phyloP scores from a whole-genome alignment of 2,329 filamentous ascomycete genomes.

The Ceratocystis lukuohia region DNA sequence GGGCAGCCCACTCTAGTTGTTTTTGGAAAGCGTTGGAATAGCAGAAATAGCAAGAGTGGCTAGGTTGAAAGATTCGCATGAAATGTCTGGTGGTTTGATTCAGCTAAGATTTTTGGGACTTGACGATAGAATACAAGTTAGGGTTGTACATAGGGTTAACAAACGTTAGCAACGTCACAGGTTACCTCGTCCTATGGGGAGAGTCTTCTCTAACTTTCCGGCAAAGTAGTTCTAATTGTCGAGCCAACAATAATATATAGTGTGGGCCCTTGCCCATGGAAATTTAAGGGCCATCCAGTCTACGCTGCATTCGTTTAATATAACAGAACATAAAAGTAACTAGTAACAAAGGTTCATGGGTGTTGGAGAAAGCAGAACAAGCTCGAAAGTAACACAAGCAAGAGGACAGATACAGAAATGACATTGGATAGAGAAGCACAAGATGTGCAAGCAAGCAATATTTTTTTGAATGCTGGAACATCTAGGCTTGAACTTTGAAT shows the following conservation, averaged over 20 bases:
- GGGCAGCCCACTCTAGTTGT: neutral
- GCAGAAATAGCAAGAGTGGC: neutral
- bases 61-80: neutral
- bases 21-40: neutral
- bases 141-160: neutral
- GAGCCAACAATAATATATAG: neutral
- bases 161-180: neutral
- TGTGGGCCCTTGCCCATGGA: no score
- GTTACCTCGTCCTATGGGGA: neutral
- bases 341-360: slow-evolving; percentile 1
- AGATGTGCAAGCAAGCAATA: slow-evolving; percentile 14
- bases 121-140: neutral
- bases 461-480: slow-evolving; percentile 22
- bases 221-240: neutral
- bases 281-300: neutral
- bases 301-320: neutral
- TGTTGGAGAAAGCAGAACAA: neutral
- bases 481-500: slow-evolving; percentile 48
- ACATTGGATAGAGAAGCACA: slow-evolving; percentile 3
- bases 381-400: neutral
- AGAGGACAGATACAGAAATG: slow-evolving; percentile 11
- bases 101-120: neutral
- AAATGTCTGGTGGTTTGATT: neutral
- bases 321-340: neutral
- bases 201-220: neutral